Base-by-base conservation (phyloP, 2,329 filamentous ascomycete species). In the Calonectria ilicicola region DNA sequence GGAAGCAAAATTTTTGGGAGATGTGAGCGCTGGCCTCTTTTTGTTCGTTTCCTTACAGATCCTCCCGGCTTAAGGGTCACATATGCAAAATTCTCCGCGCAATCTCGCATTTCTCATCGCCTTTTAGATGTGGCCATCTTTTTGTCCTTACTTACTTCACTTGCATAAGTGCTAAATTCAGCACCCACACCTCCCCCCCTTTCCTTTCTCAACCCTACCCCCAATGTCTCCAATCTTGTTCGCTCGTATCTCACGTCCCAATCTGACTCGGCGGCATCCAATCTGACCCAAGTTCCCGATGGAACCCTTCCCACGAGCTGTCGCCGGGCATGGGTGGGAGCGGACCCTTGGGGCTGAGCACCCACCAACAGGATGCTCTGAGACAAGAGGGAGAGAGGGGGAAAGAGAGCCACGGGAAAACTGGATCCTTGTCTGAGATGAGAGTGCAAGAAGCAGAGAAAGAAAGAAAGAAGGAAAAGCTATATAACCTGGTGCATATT, bases 221-320 rank as follows among this genome's bases (percentile, higher is more conserved):
- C 62, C 40, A 46, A 42, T 40, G 29, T 26, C 26, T 32, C 32
- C 32, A 51, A 67, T 60, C 66, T 69, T 70, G 46, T 64, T 65
- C 64, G 47, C 65, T 73, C 70, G 70, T 67, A 75, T 76, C 68
- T 69, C 67, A 65, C 66, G 32, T 72, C 46, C 56, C 49, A 38
- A 73, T 67, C 70, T 64, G 69, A 44, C 51, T 70, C 56, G 60
- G 70, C 71, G 66, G 64, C 70, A 68, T 63, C 64, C 44, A 67
- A 60, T 70, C 65, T 74, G 71, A 69, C 69, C 69, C 70, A 69
- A 76, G 67, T 72, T 67, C 74, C 62, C 75, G 44, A 72, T 78
- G 73, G 73, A 73, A 72, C 70, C 75, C 69, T 71, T 70, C 67
- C 75, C 67, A 70, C 67, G 66, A 70, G 67, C 65, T 72, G 72